Conservation (phyloP, 768 basidiomycete genomes). For the Fistulinella prunicolor region DNA sequence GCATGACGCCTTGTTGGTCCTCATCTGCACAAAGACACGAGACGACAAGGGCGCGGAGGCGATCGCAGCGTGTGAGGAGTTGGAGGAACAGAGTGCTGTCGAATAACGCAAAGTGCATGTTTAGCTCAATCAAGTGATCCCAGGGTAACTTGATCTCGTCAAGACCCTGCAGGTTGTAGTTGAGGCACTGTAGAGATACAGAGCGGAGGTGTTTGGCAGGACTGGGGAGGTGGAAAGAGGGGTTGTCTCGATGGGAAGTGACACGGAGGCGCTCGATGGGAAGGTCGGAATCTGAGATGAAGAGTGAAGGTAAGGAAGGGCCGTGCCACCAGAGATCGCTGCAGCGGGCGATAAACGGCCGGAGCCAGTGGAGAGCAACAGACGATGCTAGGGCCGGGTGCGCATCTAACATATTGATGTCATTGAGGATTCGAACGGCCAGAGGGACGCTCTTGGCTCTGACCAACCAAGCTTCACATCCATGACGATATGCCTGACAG, state of each 20-base stretch:
- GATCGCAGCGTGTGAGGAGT: slow-evolving; percentile 20
- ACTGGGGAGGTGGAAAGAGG: slow-evolving; percentile 15
- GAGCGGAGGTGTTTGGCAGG: slow-evolving; percentile 17
- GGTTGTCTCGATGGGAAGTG: slow-evolving; percentile 13
- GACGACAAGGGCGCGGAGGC: slow-evolving; percentile 18
- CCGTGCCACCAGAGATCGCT: slow-evolving; percentile 34
- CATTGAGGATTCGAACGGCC: slow-evolving; percentile 26
- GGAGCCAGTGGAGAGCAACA: slow-evolving; percentile 20
- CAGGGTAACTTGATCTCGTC: slow-evolving; percentile 26
- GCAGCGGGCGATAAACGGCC: slow-evolving; percentile 20
- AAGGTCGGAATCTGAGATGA: slow-evolving; percentile 5
- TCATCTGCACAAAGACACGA: slow-evolving; percentile 28
- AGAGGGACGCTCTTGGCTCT: slow-evolving; percentile 30
- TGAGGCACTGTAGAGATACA: slow-evolving; percentile 20
- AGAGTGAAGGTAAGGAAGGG: slow-evolving; percentile 19
- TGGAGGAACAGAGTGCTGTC: slow-evolving; percentile 21
- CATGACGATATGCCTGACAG: slow-evolving; percentile 10
- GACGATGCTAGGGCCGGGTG: slow-evolving; percentile 4
- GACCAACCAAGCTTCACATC: slow-evolving; percentile 26
- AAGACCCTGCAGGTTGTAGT: slow-evolving; percentile 23
- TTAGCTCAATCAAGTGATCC: slow-evolving; percentile 24
- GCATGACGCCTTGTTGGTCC: slow-evolving; percentile 8
- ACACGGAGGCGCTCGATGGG: slow-evolving; percentile 23
- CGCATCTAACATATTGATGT: slow-evolving; percentile 12
- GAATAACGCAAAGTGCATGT: slow-evolving; percentile 28